Evolutionary conservation across 2,329 filamentous ascomycete genomes (phyloP).

Genomic region (Alternaria rosae): DNA sequence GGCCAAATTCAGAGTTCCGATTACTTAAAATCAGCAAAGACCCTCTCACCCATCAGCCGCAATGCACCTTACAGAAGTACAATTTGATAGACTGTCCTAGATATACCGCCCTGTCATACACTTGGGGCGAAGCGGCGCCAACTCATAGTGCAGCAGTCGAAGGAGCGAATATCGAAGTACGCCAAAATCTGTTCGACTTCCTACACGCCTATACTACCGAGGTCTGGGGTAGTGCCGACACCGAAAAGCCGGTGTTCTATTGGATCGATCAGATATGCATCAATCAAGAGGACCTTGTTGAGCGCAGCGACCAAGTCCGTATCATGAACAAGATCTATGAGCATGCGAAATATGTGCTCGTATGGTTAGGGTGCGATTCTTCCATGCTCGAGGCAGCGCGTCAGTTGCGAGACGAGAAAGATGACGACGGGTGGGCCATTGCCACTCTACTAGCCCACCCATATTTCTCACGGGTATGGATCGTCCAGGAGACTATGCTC

Average conservation of each 20-base stretch:
- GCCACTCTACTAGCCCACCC: not conserved
- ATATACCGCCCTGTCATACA: not conserved
- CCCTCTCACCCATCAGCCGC: not conserved
- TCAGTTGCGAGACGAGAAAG: not conserved
- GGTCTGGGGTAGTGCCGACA: rapidly evolving
- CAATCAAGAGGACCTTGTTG: not conserved
- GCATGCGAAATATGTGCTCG: not conserved
- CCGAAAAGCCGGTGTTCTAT: rapidly evolving
- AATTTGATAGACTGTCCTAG: rapidly evolving
- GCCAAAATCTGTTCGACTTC: not conserved
- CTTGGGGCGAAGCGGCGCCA: not conserved
- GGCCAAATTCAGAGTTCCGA: not conserved
- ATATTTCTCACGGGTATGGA: not conserved
- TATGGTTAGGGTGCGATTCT: not conserved
- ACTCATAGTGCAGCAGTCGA: not conserved
- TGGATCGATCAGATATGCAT: conserved; percentile 1
- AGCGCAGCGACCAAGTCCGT: not conserved
- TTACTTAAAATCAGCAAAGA: not conserved
- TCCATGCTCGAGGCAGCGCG: not conserved
- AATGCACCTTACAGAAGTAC: not conserved
- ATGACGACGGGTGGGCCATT: not conserved
- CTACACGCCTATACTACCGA: rapidly evolving
- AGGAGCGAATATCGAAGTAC: rapidly evolving
- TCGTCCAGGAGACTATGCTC: not conserved
- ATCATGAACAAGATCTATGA: not conserved